Conservation (phyloP, 495 filamentous ascomycete species). For the Tetracladium marchalianum region DNA sequence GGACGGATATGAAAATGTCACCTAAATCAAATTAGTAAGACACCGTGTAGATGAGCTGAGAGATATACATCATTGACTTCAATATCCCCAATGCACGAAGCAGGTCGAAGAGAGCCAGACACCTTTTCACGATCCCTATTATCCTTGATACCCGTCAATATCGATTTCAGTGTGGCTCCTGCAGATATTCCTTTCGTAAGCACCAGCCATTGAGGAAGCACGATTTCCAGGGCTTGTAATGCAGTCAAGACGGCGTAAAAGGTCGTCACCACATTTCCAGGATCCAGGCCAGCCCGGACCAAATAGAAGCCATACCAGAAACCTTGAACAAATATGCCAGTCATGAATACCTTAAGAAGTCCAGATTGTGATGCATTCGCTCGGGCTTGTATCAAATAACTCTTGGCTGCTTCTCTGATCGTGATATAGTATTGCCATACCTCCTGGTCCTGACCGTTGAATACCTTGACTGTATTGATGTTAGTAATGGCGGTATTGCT, state of each 20-base stretch:
- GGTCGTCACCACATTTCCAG: slow-evolving; percentile 70
- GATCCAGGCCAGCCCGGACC: slow-evolving; percentile 38
- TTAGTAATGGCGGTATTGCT: slow-evolving; percentile 56
- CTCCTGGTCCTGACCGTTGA: slow-evolving; percentile 70
- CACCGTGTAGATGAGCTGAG: background rate
- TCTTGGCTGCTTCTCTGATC: slow-evolving; percentile 47
- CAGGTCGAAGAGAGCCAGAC: slow-evolving; percentile 16
- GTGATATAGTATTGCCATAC: slow-evolving; percentile 48
- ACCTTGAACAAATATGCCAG: slow-evolving; percentile 78
- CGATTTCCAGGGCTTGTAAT: slow-evolving; percentile 58
- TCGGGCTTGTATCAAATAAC: slow-evolving; percentile 58
- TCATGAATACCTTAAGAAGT: slow-evolving; percentile 60
- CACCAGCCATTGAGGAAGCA: slow-evolving; percentile 65
- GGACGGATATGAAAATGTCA: slow-evolving; percentile 79
- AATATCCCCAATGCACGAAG: slow-evolving; percentile 53
- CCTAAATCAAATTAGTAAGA: slow-evolving; percentile 29
- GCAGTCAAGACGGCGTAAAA: slow-evolving; percentile 76
- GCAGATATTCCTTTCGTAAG: slow-evolving; percentile 76
- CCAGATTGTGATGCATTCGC: slow-evolving; percentile 61
- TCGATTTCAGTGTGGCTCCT: slow-evolving; percentile 43
- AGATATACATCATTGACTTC: slow-evolving; percentile 56
- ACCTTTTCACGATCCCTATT: slow-evolving; percentile 9
- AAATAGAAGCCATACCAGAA: slow-evolving; percentile 81
- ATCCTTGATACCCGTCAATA: slow-evolving; percentile 26
- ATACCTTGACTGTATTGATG: slow-evolving; percentile 83